Evolutionary conservation across 495 filamentous ascomycete genomes (phyloP).

Genomic region (Talaromyces wortmannii): DNA sequence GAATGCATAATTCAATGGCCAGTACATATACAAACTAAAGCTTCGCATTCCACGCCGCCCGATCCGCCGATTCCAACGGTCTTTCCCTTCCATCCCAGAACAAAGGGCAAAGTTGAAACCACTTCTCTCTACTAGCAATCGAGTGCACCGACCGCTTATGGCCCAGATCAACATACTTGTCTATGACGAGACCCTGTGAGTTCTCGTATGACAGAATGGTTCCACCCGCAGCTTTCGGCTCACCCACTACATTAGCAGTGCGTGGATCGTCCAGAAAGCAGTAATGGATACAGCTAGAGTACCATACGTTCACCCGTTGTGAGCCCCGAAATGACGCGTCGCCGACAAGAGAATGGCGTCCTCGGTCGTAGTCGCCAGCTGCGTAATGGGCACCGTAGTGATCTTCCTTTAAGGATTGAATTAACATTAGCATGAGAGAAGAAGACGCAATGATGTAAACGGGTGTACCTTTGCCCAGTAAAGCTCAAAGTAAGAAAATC

Average conservation of each 20-base stretch:
- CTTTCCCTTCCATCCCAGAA: slow-evolving; percentile 38
- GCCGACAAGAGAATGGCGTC: slow-evolving; percentile 62
- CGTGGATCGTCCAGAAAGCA: slow-evolving; percentile 64
- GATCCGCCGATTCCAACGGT: slow-evolving; percentile 38
- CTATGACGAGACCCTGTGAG: slow-evolving; percentile 55
- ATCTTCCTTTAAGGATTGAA: slow-evolving; percentile 45
- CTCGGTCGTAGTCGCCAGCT: slow-evolving; percentile 57
- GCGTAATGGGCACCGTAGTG: slow-evolving; percentile 59
- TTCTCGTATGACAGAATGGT: slow-evolving; percentile 61
- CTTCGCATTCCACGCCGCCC: slow-evolving; percentile 43
- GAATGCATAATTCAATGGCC: not conserved
- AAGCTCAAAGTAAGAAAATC: slow-evolving; percentile 63
- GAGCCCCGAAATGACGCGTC: slow-evolving; percentile 56
- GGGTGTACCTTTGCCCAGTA: slow-evolving; percentile 61
- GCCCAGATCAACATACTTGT: slow-evolving; percentile 59
- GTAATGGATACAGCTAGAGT: slow-evolving; percentile 62
- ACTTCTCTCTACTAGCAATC: slow-evolving; percentile 54
- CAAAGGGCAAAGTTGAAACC: slow-evolving; percentile 61
- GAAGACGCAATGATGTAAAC: not conserved
- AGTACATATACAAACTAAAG: slow-evolving; percentile 13
- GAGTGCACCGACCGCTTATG: slow-evolving; percentile 61
- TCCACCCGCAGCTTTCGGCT: slow-evolving; percentile 53
- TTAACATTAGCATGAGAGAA: not conserved
- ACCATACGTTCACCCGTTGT: slow-evolving; percentile 63
- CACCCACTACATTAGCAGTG: slow-evolving; percentile 54